Base-by-base conservation (phyloP, 345 rosid genomes). In the Murraya koenigii region DNA sequence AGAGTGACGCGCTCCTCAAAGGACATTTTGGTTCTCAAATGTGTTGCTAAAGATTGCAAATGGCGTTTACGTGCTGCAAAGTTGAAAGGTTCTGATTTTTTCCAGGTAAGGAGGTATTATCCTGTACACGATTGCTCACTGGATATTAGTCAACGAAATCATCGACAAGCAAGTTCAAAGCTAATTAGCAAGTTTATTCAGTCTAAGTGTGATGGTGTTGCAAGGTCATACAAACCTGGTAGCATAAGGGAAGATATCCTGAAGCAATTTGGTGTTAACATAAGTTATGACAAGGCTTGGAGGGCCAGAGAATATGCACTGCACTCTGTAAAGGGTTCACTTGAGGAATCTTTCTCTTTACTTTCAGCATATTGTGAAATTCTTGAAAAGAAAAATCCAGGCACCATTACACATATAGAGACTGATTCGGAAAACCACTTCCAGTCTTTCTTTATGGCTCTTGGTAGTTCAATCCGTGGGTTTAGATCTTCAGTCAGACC, bases 81-180 rank as follows among this genome's bases (percentile, higher is more conserved):
- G 41, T 64, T 64, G 68, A 64, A 64, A 33, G 68, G 68, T 33
- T 64, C 68, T 64, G 68, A 64, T 64, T 64, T 64, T 33, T 64
- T 64, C 39, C 68, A 64, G 36, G 68, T 64, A 8, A 33, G 68
- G 25, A 64, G 8, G 68, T 64, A 64, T 64, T 64, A 33, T 64
- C 68, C 68, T 3, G 41, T 64, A 35, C 68, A 64, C 23, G 33
- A n/a, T 32, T 64, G 68, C 23, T 64, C 68, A 19, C 38, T 64
- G 68, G 68, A 64, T 64, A 33, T 64, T 65, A n/a, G 69, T 65
- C 44, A 65, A 8, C 44, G 69, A 65, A 65, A 35, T 65, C 69
- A 65, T n/a, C 69, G 69, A 35, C 69, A 65, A 65, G 69, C 69
- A 36, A 65, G 69, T 65, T 65, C 69, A 35, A 65, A 65, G 69